phyloP scores from a whole-genome alignment of 2,329 filamentous ascomycete species.

The Elsinoe australis region DNA sequence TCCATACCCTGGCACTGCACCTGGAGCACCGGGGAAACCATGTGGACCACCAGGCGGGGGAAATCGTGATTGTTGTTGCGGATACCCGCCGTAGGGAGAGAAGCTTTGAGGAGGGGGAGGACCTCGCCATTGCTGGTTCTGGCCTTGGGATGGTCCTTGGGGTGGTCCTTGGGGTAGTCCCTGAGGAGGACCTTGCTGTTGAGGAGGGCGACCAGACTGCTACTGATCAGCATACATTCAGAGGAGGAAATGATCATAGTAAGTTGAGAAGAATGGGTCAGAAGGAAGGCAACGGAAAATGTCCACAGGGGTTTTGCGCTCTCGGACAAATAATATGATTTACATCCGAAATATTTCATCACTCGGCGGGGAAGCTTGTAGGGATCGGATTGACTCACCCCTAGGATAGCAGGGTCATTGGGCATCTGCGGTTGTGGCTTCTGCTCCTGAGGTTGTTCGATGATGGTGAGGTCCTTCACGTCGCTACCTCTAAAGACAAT shows the following conservation, averaged over 20 bases:
- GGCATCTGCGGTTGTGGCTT: conserved; percentile 73
- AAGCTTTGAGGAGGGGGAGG: conserved; percentile 35
- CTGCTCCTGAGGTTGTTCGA: conserved; percentile 65
- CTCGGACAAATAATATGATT: conserved; percentile 74
- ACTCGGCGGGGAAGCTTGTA: conserved; percentile 43
- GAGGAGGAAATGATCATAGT: conserved; percentile 17
- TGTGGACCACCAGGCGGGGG: conserved; percentile 37
- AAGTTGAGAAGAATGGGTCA: conserved; percentile 49
- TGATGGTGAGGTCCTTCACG: conserved; percentile 94
- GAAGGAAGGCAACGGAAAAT: conserved; percentile 99
- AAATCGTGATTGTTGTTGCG: conserved; percentile 43
- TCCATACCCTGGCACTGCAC: conserved; percentile 51
- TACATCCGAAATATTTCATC: conserved; percentile 99
- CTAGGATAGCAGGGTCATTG: conserved; percentile 92
- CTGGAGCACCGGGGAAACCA: conserved; percentile 38
- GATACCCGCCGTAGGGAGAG: conserved; percentile 33
- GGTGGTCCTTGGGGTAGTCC: conserved; percentile 24
- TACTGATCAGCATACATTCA: conserved; percentile 14
- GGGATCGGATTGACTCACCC: conserved; percentile 60
- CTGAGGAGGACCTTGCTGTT: conserved; percentile 19
- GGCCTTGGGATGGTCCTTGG: conserved; percentile 29
- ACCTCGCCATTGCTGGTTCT: conserved; percentile 32
- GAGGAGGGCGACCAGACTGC: conserved; percentile 26
- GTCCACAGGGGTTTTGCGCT: conserved; percentile 93
- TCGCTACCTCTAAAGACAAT: conserved; percentile 98